Evolutionary conservation across 768 basidiomycete species (phyloP).

Genomic region (Hygrocybe punicea): DNA sequence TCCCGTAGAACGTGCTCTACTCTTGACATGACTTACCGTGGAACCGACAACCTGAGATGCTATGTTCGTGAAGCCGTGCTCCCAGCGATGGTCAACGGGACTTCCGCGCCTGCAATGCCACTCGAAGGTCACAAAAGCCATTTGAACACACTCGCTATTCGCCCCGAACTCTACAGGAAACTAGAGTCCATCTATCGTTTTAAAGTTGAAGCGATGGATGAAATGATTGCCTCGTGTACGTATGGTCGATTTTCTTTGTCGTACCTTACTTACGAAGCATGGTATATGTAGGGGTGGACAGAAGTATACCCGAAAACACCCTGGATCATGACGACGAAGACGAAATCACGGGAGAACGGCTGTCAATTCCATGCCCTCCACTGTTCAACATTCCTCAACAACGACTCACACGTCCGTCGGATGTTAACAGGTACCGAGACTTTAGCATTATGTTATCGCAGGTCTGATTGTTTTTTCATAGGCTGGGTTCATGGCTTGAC

Average conservation of each 20-base stretch:
- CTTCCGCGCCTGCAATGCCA: conserved; percentile 33
- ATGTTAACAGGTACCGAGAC: conserved; percentile 41
- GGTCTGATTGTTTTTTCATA: conserved; percentile 17
- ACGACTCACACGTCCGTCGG: conserved; percentile 37
- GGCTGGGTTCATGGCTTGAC: conserved; percentile 49
- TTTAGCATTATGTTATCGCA: neutral
- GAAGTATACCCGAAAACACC: conserved; percentile 33
- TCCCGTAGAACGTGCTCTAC: neutral
- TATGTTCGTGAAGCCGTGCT: conserved; percentile 49
- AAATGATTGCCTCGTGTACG: conserved; percentile 40
- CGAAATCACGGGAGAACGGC: conserved; percentile 35
- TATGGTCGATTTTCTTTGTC: neutral
- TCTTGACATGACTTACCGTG: conserved; percentile 27
- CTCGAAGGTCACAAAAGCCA: conserved; percentile 46
- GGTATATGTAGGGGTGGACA: conserved; percentile 38
- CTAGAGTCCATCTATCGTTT: conserved; percentile 48
- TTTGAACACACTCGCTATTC: conserved; percentile 41
- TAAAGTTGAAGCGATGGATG: conserved; percentile 27
- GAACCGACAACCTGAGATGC: conserved; percentile 42
- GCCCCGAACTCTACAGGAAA: conserved; percentile 48
- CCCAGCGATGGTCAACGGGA: conserved; percentile 38
- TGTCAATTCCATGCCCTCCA: conserved; percentile 45
- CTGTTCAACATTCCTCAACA: conserved; percentile 32
- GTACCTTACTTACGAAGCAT: conserved; percentile 7
- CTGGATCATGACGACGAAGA: conserved; percentile 40